A percentile compares a stretch with the other conserved stretches of the same genome.
Conservation (phyloP, 2,329 filamentous ascomycete genomes). For the Cladosporium sp. region DNA sequence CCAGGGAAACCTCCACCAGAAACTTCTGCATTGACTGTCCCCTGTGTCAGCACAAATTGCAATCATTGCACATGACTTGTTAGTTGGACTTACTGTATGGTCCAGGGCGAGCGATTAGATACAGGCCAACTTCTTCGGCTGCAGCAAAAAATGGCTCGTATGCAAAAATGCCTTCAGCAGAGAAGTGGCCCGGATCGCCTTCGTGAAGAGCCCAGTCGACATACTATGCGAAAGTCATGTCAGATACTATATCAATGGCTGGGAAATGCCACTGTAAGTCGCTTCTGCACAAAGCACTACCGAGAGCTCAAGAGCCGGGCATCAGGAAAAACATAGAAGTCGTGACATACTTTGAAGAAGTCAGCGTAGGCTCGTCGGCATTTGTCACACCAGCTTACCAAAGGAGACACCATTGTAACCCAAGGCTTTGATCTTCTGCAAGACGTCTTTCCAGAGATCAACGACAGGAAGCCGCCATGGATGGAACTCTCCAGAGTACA, state of each 20-base stretch:
- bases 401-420: conserved; percentile 78
- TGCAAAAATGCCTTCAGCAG: conserved; percentile 67
- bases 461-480: conserved; percentile 63
- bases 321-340: background rate
- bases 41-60: background rate
- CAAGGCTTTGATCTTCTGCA: conserved; percentile 77
- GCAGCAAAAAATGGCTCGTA: conserved; percentile 73
- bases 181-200: conserved; percentile 66
- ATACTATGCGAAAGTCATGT: conserved; percentile 40
- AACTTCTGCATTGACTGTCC: conserved; percentile 65
- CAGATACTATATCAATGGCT: no score
- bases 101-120: conserved; percentile 57
- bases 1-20: conserved; percentile 76
- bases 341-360: background rate
- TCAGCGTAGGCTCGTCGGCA: background rate
- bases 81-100: conserved; percentile 16
- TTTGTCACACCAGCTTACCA: background rate
- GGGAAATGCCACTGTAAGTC: no score
- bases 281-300: no score
- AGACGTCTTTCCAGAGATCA: conserved; percentile 64
- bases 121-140: conserved; percentile 68
- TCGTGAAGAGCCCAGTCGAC: conserved; percentile 75
- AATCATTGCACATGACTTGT: conserved; percentile 4
- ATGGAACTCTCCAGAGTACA: conserved; percentile 72
- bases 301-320: background rate